Evolutionary conservation across 192 early-diverging fungal genomes (phyloP), one percentile per base, ranked within the genome.

Genomic region (Jimgerdemannia lactiflua): DNA sequence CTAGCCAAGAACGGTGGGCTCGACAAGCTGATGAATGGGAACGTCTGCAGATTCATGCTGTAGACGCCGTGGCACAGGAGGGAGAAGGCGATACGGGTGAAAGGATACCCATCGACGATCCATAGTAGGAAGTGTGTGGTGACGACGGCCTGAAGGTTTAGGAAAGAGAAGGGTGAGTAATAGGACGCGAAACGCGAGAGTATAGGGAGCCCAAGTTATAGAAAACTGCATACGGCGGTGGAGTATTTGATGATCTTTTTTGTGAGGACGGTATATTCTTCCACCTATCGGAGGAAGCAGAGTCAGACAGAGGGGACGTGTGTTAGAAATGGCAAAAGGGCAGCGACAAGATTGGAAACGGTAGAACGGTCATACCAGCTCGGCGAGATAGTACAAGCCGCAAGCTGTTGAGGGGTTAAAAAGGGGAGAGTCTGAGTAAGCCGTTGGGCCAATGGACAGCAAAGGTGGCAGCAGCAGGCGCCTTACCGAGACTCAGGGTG

Each of bases 361-460:
- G 29, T 29, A 29, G 29, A 29, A 29, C 14, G 11, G 44, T 71
- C 71, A 83, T 67, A 93, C 88, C 39, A 92, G 71, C 71, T 92
- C 91, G 42, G 91, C 87, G 9, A 95, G 83, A 72, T 95, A 95
- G 77, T 96, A 96, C 43, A 96, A 86, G 8, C 94, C 94, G 79
- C 93, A 93, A 29, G 93, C 94, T 95, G 74, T 44, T 11, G 44
- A 72, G 18, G n/a, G 42, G 17, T 11, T 29, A 29, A 29, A 29
- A 29, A 29, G 40, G 40, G 17, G 39, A 42, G 20, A 64, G 39
- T 74, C 19, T 40, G 64, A 65, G 64, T 65, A 19, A 65, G 29
- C 29, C 29, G 29, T 29, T 29, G 29, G 29, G 29, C 29, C 29
- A 29, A 29, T 29, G 29, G 29, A 29, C 29, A 29, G 29, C 29